Evolutionary conservation across 2,329 filamentous ascomycete species (phyloP).

Genomic region (Didymosphaeria variabile): DNA sequence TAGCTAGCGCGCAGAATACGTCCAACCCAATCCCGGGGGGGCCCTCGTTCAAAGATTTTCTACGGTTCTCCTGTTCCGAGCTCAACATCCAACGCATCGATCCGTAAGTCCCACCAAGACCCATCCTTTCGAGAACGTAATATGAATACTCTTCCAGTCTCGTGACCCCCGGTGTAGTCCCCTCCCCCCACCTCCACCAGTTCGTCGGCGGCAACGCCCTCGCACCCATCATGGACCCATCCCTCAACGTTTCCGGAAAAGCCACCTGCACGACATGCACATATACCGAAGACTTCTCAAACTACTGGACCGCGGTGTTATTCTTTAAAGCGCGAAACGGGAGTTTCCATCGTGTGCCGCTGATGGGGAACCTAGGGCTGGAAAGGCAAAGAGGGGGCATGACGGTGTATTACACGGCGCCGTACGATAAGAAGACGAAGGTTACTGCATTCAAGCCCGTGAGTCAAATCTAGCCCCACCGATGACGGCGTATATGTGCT

Average conservation of each 20-base stretch:
- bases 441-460: conserved; percentile 27
- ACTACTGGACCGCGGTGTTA: conserved; percentile 28
- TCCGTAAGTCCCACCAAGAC: conserved; percentile 13
- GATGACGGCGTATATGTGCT: background rate
- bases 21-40: conserved; percentile 3
- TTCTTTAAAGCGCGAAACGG: conserved; percentile 24
- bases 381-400: conserved; percentile 23
- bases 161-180: conserved; percentile 33
- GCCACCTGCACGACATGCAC: conserved; percentile 30
- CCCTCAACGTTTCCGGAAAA: conserved; percentile 15
- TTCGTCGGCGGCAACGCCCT: conserved; percentile 26
- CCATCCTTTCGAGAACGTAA: background rate
- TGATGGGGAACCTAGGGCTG: conserved; percentile 21
- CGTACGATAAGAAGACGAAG: conserved; percentile 28
- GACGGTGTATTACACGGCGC: conserved; percentile 30
- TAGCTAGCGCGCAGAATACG: conserved; percentile 3
- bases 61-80: conserved; percentile 22
- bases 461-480: conserved; percentile 1
- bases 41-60: conserved; percentile 18
- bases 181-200: conserved; percentile 25
- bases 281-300: conserved; percentile 29
- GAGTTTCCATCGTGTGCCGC: conserved; percentile 24
- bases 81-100: conserved; percentile 23
- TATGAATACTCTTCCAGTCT: conserved; percentile 2
- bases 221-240: conserved; percentile 18